Evolutionary conservation across 306 rosid species (phyloP).

Genomic region (Malus fusca): DNA sequence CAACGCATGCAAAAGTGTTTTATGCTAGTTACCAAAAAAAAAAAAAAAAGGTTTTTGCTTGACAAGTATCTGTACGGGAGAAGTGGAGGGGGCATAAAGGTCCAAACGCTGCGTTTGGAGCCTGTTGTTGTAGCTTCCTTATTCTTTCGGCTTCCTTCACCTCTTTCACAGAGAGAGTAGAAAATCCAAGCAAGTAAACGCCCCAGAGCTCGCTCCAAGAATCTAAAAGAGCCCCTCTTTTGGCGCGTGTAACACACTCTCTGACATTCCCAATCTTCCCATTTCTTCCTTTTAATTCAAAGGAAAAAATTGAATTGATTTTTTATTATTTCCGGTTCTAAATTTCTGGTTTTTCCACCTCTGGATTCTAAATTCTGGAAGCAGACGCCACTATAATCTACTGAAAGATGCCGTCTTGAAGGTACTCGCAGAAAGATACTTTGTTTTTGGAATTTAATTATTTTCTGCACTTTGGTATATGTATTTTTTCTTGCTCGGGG

Average conservation of each 20-base stretch:
- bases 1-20: neutral
- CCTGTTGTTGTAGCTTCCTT: conserved; percentile 3
- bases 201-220: conserved; percentile 41
- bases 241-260: conserved; percentile 36
- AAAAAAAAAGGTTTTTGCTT: no score
- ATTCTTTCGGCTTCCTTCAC: conserved; percentile 11
- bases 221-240: conserved; percentile 30
- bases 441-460: neutral
- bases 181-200: conserved; percentile 19
- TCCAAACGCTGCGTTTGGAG: conserved; percentile 46
- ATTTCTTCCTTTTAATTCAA: neutral
- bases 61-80: neutral
- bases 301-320: neutral
- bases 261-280: neutral
- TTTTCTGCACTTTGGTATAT: neutral
- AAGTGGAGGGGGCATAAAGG: neutral
- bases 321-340: neutral
- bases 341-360: conserved; percentile 7
- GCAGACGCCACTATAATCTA: neutral
- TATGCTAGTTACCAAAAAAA: no score
- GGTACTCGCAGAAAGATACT: neutral
- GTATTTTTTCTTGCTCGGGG: neutral
- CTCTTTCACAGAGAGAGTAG: conserved; percentile 7
- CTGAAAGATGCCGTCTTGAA: conserved; percentile 1
- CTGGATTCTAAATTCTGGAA: neutral